Evolutionary conservation across 257 asterid species (phyloP).

Genomic region (Mentha longifolia): DNA sequence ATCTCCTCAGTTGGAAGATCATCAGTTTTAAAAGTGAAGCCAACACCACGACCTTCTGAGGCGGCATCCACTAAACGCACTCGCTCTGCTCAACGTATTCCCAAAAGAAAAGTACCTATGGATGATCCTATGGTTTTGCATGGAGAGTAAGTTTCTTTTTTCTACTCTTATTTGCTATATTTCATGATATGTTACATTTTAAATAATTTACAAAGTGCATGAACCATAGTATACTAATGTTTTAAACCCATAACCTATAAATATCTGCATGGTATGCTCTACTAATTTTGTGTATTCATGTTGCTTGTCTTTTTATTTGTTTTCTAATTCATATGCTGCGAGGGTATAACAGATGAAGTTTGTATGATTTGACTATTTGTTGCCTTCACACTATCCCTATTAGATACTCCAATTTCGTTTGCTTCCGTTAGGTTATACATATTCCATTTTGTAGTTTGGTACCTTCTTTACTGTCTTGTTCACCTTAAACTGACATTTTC

Average conservation of each 20-base stretch:
- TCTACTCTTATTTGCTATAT: conserved; percentile 11
- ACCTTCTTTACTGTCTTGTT: conserved; percentile 21
- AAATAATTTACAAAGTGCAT: conserved; percentile 7
- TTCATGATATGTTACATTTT: neutral
- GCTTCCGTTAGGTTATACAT: neutral
- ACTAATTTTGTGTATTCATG: no score
- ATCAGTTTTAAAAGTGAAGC: conserved; percentile 78
- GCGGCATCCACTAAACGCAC: conserved; percentile 71
- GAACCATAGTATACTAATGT: neutral
- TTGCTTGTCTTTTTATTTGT: no score
- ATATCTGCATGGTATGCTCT: neutral
- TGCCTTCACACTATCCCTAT: conserved; percentile 4
- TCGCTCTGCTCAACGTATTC: conserved; percentile 57
- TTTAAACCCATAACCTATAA: neutral
- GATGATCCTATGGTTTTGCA: conserved; percentile 98
- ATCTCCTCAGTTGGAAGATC: conserved; percentile 72
- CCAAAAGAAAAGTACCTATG: conserved; percentile 84
- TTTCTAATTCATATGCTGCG: no score
- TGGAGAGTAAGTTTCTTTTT: conserved; percentile 81
- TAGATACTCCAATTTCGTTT: neutral
- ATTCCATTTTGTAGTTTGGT: neutral
- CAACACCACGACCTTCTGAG: conserved; percentile 74
- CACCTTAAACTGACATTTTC: neutral
- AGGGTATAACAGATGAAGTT: neutral
- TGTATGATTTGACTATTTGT: conserved; percentile 17